Percentiles rank a stretch among this genome's conserved stretches.
Conservation (phyloP, 2,329 filamentous ascomycete species). For the Gaeumannomyces tritici region DNA sequence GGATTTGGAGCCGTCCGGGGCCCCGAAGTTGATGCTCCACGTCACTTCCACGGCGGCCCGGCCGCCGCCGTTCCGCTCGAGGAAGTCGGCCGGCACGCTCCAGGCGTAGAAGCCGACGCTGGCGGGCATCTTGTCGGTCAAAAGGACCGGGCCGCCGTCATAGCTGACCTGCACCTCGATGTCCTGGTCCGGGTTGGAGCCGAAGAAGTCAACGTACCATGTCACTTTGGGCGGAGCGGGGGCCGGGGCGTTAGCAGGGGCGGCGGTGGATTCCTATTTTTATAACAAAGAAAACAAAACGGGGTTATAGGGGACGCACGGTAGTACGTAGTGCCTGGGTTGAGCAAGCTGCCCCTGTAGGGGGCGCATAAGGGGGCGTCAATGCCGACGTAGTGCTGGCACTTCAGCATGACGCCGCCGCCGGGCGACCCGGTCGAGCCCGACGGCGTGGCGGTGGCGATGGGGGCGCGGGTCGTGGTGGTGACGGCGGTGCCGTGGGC, state of each 20-base stretch:
- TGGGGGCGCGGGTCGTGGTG: constrained; percentile 15
- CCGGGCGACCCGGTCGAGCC: constrained; percentile 5
- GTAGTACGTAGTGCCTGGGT: constrained; percentile 21
- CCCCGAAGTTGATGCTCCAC: constrained; percentile 13
- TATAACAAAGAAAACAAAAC: not conserved
- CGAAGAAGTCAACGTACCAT: constrained; percentile 19
- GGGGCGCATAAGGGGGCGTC: constrained; percentile 24
- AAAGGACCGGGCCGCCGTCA: constrained; percentile 10
- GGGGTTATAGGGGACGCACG: constrained; percentile 14
- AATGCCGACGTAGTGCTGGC: constrained; percentile 14
- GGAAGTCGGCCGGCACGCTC: constrained; percentile 14
- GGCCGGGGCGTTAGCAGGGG: not conserved
- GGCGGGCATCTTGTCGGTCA: constrained; percentile 10
- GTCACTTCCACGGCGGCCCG: constrained; percentile 8
- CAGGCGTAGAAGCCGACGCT: constrained; percentile 19
- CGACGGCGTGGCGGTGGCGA: constrained; percentile 5
- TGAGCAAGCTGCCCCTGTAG: constrained; percentile 15
- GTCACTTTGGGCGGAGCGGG: constrained; percentile 16
- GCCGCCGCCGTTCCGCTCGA: constrained; percentile 6
- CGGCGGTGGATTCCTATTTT: not conserved
- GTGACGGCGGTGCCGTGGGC: constrained; percentile 15
- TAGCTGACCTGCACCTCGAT: constrained; percentile 12
- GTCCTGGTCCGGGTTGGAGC: constrained; percentile 5
- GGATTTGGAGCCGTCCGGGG: constrained; percentile 9
- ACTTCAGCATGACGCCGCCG: constrained; percentile 19